Percentiles rank a stretch among this genome's conserved stretches.
Evolutionary conservation across 208 protist genomes (phyloP).

Genomic region (Crithidia bombi): DNA sequence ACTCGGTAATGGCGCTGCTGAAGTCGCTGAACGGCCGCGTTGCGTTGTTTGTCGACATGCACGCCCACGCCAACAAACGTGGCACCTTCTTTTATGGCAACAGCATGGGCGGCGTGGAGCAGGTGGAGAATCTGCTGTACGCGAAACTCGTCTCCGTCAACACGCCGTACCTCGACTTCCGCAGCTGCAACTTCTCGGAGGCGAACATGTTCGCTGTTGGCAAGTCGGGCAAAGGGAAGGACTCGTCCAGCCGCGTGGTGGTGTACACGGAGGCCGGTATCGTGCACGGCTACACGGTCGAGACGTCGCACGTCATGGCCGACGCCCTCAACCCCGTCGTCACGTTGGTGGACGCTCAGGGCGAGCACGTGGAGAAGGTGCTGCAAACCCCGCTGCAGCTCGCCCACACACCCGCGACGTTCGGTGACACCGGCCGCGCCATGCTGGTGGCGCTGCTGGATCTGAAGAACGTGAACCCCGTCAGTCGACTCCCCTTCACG

Average conservation of each 20-base stretch:
- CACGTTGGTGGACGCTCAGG: constrained; percentile 35
- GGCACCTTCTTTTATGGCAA: constrained; percentile 96
- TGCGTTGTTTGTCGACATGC: constrained; percentile 92
- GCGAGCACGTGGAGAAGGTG: constrained; percentile 30
- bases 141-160: constrained; percentile 91
- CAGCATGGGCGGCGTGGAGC: constrained; percentile 57
- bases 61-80: constrained; percentile 93
- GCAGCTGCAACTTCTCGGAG: constrained; percentile 91
- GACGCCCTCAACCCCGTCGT: constrained; percentile 59
- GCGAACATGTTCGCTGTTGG: constrained; percentile 91
- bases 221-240: constrained; percentile 89
- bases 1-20: constrained; percentile 64
- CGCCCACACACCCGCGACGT: constrained; percentile 58
- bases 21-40: constrained; percentile 54
- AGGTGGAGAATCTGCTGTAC: constrained; percentile 89
- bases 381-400: constrained; percentile 21
- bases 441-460: constrained; percentile 85
- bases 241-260: constrained; percentile 89
- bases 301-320: constrained; percentile 89
- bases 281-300: constrained; percentile 91
- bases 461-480: constrained; percentile 77
- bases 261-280: constrained; percentile 80
- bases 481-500: constrained; percentile 65
- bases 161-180: constrained; percentile 93
- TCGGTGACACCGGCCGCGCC: constrained; percentile 78